Evolutionary conservation across 2,329 filamentous ascomycete genomes (phyloP), one percentile per base, ranked within the genome.

Genomic region (Trichothecium roseum): DNA sequence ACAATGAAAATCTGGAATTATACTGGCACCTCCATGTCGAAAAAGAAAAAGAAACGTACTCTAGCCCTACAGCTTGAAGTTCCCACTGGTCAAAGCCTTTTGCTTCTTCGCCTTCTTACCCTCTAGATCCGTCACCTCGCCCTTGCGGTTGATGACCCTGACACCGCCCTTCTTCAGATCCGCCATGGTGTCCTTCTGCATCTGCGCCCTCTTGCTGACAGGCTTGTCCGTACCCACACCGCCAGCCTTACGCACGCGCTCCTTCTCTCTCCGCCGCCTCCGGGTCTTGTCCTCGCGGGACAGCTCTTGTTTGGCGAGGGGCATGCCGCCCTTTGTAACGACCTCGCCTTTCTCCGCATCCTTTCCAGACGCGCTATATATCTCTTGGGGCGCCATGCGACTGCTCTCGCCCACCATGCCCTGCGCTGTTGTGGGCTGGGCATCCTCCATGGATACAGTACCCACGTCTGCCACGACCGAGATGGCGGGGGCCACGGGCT

Each of bases 401-500:
- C 80, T 84, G 44, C 75, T 34, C 31, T 70, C 73, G 36, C 76
- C 76, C 12, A 69, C 68, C 39, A 87, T 75, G 29, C 82, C 84
- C 50, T 80, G 78, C 30, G 84, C 83, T 1, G 81, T 85, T 13
- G 82, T 81, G 7, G 91, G 89, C 49, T 94, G 82, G 2, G 87
- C 89, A 53, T 98, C 91, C 64, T 98, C 91, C 83, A 96, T 94
- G 45, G 75, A 72, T 44, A 96, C 80, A 4, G 84, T 86, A n/a
- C 88, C 85, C 4, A 91, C 84, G 59, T 96, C 89, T 18, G 85
- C 74, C 24, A 95, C 81, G 37, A 95, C 83, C 30, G 84, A 88
- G 42, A 98, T 74, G 31, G 76, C 75, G n/a, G 85, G 77, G 35
- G 81, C 81, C 2, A 81, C 72, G 9, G 84, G 80, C 63, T 88